These are phyloP conservation scores for Hypoxylon sp. DNA, from an alignment of 2,329 filamentous ascomycete genomes.

Conservation along the genomic window DNA sequence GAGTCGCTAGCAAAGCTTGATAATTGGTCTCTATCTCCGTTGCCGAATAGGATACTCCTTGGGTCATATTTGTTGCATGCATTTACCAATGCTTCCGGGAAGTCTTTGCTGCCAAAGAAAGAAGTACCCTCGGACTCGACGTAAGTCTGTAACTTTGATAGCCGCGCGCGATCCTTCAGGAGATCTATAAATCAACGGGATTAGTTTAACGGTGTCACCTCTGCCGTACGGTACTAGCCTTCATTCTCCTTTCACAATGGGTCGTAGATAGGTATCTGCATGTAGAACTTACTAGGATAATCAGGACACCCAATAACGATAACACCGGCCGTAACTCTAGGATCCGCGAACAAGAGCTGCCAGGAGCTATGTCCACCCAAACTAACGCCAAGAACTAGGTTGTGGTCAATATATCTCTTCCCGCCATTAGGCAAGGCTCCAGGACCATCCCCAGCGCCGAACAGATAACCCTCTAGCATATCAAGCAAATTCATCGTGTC, in stretches of 20 bases:
- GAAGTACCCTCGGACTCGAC: conserved; percentile 67
- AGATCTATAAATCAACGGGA: conserved; percentile 61
- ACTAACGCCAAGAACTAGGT: conserved; percentile 86
- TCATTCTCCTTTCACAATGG: neutral
- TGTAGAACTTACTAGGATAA: conserved; percentile 71
- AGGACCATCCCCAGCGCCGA: conserved; percentile 59
- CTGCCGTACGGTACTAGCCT: neutral
- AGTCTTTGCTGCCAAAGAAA: conserved; percentile 84
- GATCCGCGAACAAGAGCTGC: conserved; percentile 84
- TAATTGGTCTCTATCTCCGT: conserved; percentile 56
- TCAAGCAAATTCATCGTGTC: conserved; percentile 84
- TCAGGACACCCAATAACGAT: conserved; percentile 92
- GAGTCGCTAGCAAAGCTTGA: conserved; percentile 57
- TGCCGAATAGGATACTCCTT: conserved; percentile 77
- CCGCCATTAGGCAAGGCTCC: conserved; percentile 52
- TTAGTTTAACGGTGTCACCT: neutral
- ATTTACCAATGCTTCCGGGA: conserved; percentile 77
- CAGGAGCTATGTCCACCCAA: conserved; percentile 91
- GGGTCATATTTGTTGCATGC: conserved; percentile 79
- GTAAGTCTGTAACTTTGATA: conserved; percentile 76
- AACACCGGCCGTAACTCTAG: conserved; percentile 82
- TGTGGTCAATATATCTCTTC: conserved; percentile 65
- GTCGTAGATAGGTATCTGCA: too few species aligned
- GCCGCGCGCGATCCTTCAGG: conserved; percentile 82
- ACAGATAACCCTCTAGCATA: conserved; percentile 81